phyloP scores from a whole-genome alignment of 495 filamentous ascomycete genomes.

The Pseudoneurospora amorphoporcata region DNA sequence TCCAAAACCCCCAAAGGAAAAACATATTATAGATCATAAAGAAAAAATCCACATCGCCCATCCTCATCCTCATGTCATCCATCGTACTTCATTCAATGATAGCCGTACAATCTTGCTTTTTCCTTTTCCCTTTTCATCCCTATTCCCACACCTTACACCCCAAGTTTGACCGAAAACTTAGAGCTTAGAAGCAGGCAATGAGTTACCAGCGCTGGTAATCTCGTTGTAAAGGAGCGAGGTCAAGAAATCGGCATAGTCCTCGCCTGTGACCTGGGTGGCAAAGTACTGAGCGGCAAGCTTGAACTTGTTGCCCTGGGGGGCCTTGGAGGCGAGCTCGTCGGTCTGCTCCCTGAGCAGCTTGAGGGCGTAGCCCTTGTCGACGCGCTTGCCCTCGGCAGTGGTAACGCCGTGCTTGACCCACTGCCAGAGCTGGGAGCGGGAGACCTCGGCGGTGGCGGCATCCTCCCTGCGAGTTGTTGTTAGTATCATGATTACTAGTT shows the following conservation, averaged over 20 bases:
- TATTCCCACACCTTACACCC: neutral
- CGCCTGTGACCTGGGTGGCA: constrained; percentile 82
- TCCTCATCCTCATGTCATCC: neutral
- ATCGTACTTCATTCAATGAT: neutral
- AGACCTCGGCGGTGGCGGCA: constrained; percentile 93
- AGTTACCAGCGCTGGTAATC: constrained; percentile 72
- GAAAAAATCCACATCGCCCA: neutral
- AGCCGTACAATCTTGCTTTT: neutral
- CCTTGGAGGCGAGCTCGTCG: constrained; percentile 61
- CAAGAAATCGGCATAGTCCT: constrained; percentile 96
- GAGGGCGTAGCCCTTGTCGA: constrained; percentile 85
- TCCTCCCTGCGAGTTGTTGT: constrained; percentile 54
- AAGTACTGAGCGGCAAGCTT: constrained; percentile 88
- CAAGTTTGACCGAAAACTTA: constrained; percentile 26
- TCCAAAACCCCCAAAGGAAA: neutral
- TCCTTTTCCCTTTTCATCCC: neutral
- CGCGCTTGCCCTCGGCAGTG: constrained; percentile 81
- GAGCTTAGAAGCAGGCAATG: constrained; percentile 67
- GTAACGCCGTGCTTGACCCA: constrained; percentile 80
- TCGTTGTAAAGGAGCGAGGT: constrained; percentile 91
- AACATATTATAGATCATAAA: neutral
- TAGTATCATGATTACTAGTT: neutral
- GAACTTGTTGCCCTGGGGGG: constrained; percentile 85
- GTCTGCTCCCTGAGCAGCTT: constrained; percentile 83
- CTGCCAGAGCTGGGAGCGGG: constrained; percentile 88